phyloP scores from a whole-genome alignment of 2,329 filamentous ascomycete genomes.

The Cladophialophora yegresii region DNA sequence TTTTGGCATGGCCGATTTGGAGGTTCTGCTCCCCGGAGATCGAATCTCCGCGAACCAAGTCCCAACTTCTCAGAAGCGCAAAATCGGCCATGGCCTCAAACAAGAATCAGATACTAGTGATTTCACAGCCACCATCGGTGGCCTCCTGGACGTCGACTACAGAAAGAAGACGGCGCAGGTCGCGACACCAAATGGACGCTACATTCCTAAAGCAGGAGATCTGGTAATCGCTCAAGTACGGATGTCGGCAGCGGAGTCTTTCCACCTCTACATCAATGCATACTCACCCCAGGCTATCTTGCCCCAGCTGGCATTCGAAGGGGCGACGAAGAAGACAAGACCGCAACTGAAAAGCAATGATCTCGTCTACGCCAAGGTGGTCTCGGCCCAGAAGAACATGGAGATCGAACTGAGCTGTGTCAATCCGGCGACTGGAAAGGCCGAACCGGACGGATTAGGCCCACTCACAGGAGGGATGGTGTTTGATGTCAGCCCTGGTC shows the following conservation, averaged over 20 bases:
- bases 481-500: conserved; percentile 74
- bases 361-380: conserved; percentile 84
- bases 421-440: conserved; percentile 79
- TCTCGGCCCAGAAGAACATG: conserved; percentile 75
- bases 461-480: conserved; percentile 83
- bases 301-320: conserved; percentile 88
- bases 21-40: conserved; percentile 83
- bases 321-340: conserved; percentile 86
- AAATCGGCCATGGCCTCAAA: conserved; percentile 67
- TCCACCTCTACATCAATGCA: conserved; percentile 73
- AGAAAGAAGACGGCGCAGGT: conserved; percentile 46
- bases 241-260: conserved; percentile 73
- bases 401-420: conserved; percentile 91
- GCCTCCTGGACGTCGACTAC: conserved; percentile 43
- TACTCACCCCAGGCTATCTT: conserved; percentile 67
- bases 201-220: conserved; percentile 76
- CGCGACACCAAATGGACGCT: conserved; percentile 57
- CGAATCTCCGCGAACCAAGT: conserved; percentile 65
- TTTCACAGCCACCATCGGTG: conserved; percentile 43
- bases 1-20: conserved; percentile 38
- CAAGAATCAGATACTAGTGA: conserved; percentile 57
- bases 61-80: conserved; percentile 67
- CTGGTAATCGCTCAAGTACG: conserved; percentile 85
- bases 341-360: conserved; percentile 74
- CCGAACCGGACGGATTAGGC: conserved; percentile 83